These are phyloP conservation scores for Linnemannia exigua DNA, from an alignment of 192 early-diverging fungal genomes.

Conservation along the genomic window DNA sequence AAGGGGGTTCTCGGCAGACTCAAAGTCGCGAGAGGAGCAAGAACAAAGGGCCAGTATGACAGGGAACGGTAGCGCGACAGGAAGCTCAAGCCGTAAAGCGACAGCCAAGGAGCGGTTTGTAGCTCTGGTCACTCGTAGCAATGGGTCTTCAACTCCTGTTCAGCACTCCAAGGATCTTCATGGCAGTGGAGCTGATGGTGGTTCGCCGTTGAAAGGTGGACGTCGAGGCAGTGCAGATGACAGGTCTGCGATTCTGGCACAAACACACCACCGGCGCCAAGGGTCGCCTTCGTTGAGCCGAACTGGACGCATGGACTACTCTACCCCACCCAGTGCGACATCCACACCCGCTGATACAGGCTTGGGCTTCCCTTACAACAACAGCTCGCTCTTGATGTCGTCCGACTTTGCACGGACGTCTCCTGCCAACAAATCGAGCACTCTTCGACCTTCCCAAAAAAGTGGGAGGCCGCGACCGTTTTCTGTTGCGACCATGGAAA, in stretches of 20 bases:
- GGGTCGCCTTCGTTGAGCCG: conserved; percentile 33
- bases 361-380: conserved; percentile 53
- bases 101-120: conserved; percentile 40
- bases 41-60: conserved; percentile 6
- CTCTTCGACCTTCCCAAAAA: not conserved
- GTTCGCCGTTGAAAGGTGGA: not conserved
- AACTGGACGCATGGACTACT: conserved; percentile 13
- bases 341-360: conserved; percentile 2
- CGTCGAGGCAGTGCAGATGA: conserved; percentile 15
- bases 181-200: not conserved
- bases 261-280: conserved; percentile 31
- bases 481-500: conserved; percentile 55
- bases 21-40: conserved; percentile 20
- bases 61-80: conserved; percentile 10
- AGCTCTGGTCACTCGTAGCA: conserved; percentile 27
- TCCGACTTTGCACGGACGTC: conserved; percentile 13
- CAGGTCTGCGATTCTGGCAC: conserved; percentile 23
- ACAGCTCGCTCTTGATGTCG: conserved; percentile 43
- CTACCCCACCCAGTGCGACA: not conserved
- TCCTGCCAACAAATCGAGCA: not conserved
- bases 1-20: conserved; percentile 47
- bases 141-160: conserved; percentile 11
- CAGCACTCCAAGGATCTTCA: not conserved
- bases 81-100: conserved; percentile 18
- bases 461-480: conserved; percentile 44